phyloP scores from a whole-genome alignment of 106 monocot genomes.

The Cymbidium sinense region DNA sequence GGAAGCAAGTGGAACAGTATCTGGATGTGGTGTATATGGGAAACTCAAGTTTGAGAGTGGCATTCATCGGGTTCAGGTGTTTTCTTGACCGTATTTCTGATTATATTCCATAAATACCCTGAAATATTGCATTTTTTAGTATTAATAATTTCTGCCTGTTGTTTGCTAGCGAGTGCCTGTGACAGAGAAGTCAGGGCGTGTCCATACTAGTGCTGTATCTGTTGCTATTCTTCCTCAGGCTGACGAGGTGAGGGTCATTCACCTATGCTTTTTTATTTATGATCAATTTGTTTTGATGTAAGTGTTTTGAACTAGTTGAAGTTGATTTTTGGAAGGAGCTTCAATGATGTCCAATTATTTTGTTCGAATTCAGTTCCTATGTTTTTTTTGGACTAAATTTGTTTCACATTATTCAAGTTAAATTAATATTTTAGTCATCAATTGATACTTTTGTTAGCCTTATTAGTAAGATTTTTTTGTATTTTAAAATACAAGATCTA shows the following conservation, averaged over 20 bases:
- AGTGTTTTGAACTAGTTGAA: background rate
- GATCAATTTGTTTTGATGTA: background rate
- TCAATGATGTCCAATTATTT: background rate
- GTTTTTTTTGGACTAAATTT: background rate
- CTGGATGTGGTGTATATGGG: conserved; percentile 75
- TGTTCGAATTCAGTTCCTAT: background rate
- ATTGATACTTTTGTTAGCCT: background rate
- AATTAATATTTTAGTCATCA: background rate
- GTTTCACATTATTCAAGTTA: background rate
- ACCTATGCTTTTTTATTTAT: background rate
- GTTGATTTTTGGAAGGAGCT: background rate
- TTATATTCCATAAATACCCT: background rate
- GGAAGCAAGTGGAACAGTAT: conserved; percentile 98
- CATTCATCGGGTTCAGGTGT: conserved; percentile 96
- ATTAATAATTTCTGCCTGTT: background rate
- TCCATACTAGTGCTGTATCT: conserved; percentile 96
- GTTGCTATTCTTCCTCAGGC: conserved; percentile 99
- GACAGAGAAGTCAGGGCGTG: conserved; percentile 91
- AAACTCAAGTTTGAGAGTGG: conserved; percentile 97
- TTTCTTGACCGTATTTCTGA: background rate
- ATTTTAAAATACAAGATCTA: background rate
- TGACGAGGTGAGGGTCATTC: conserved; percentile 52
- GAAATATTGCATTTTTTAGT: background rate
- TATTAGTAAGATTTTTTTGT: background rate
- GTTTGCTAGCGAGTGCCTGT: conserved; percentile 78